These are phyloP conservation scores for Fusarium miscanthi DNA, from an alignment of 2,329 filamentous ascomycete species.

Conservation along the genomic window DNA sequence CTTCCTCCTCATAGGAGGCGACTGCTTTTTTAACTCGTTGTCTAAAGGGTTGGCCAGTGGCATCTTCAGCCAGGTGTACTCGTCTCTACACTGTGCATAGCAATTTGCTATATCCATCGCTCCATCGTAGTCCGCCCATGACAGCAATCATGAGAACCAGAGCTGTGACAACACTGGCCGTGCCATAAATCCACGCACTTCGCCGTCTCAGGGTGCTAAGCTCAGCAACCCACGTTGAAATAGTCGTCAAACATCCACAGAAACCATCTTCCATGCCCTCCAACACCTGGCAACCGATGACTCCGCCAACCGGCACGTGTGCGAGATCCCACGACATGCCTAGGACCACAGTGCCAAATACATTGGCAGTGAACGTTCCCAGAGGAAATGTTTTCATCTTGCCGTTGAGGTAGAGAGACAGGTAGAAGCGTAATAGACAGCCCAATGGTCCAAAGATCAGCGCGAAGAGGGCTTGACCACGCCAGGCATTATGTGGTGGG, in stretches of 20 bases:
- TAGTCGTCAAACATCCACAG: constrained; percentile 73
- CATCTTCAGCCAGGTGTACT: neutral
- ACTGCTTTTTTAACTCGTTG: too few species aligned
- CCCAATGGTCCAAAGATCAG: constrained; percentile 86
- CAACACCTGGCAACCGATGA: constrained; percentile 74
- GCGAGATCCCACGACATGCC: constrained; percentile 84
- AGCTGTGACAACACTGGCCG: constrained; percentile 67
- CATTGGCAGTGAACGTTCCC: constrained; percentile 86
- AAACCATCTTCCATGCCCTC: constrained; percentile 75
- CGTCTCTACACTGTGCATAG: constrained; percentile 24
- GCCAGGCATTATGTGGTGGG: constrained; percentile 80
- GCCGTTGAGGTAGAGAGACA: constrained; percentile 76
- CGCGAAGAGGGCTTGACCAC: constrained; percentile 78
- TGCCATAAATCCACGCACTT: constrained; percentile 75
- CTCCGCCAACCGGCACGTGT: constrained; percentile 67
- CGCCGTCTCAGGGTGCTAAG: constrained; percentile 62
- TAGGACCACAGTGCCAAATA: constrained; percentile 78
- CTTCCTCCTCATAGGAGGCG: neutral
- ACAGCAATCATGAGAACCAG: constrained; percentile 72
- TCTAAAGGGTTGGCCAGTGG: neutral
- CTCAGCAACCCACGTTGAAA: constrained; percentile 75
- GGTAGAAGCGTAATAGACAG: constrained; percentile 79
- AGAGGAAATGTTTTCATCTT: constrained; percentile 77
- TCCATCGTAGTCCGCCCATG: constrained; percentile 83
- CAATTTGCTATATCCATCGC: constrained; percentile 60